A percentile compares a stretch with the other conserved stretches of the same genome.
Evolutionary conservation across 306 rosid species (phyloP).

Genomic region (Senna tora): DNA sequence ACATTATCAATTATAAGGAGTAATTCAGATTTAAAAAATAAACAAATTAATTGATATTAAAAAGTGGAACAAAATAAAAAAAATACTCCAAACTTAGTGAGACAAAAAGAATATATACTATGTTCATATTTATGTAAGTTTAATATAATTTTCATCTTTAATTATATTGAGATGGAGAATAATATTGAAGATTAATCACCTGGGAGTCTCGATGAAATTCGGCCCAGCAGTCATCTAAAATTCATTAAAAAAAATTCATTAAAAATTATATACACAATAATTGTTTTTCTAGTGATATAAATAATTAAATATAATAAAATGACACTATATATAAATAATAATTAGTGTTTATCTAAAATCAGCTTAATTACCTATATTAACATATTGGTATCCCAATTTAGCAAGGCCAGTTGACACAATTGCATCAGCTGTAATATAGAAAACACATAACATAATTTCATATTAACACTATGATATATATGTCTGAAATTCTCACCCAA

Average conservation of each 20-base stretch:
- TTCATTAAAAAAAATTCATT: not conserved
- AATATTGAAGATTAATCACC: not conserved
- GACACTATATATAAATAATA: not conserved
- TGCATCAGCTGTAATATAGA: conserved; percentile 67
- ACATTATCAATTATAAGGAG: no score
- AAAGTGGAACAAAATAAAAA: no score
- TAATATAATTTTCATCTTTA: not conserved
- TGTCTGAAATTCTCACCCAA: not conserved
- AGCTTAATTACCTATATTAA: conserved; percentile 59
- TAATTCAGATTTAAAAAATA: no score
- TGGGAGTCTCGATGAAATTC: not conserved
- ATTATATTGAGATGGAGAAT: not conserved
- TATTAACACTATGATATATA: not conserved
- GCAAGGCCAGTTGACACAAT: conserved; percentile 81
- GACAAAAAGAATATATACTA: no score
- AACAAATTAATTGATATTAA: no score
- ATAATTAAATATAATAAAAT: not conserved
- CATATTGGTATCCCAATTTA: conserved; percentile 62
- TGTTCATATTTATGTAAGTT: no score
- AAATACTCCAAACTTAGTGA: no score
- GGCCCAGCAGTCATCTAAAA: conserved; percentile 82
- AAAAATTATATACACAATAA: not conserved
- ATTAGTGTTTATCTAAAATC: not conserved
- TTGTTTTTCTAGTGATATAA: not conserved
- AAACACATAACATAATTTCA: not conserved